Base-by-base conservation (phyloP, 2,329 filamentous ascomycete species). In the Plectosphaerella sp. region DNA sequence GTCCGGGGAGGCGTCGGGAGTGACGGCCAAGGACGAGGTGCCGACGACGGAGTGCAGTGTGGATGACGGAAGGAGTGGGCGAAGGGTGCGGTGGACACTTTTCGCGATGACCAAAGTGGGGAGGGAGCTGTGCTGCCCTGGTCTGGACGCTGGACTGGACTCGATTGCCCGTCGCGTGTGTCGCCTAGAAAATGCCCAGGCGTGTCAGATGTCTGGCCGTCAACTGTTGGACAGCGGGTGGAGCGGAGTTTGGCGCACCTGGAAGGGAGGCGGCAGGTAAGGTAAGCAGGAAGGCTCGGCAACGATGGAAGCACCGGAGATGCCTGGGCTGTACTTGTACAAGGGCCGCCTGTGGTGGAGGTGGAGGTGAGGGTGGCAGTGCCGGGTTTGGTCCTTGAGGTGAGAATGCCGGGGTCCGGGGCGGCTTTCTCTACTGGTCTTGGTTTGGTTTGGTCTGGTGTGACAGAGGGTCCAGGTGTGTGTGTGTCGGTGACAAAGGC, bases 11-110 rank as follows among this genome's bases (percentile, higher is more conserved):
- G 45, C 53, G 53, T 35, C 53, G 18, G 37, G 18, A 36, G 45
- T 18, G 49, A 50, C 49, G 47, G 48, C 41, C 28, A 47, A 49
- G 28, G 33, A 36, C 47, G 52, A 43, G 47, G 54, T 51, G 36
- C 39, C 28, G 25, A 41, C 47, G 52, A 37, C 20, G 48, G 39
- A 25, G 22, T 9, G 43, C 25, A 45, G 37, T 18, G 37, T n/a
- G 37, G 37, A 39, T 48, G 47, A 46, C 45, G 41, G 45, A 45
- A 45, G 20, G 42, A 43, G 28, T 28, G 25, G 35, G 37, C 12
- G 16, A 20, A 43, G 22, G 35, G 42, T 36, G 39, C 7, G 18
- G 35, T 46, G 51, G 35, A 45, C 28, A 33, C 28, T 33, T 43
- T 43, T 43, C 41, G 41, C 16, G 16, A 18, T 12, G 41, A 18